Base-by-base conservation (phyloP, 371 early-diverging fungal species). In the Rhizomucor miehei region DNA sequence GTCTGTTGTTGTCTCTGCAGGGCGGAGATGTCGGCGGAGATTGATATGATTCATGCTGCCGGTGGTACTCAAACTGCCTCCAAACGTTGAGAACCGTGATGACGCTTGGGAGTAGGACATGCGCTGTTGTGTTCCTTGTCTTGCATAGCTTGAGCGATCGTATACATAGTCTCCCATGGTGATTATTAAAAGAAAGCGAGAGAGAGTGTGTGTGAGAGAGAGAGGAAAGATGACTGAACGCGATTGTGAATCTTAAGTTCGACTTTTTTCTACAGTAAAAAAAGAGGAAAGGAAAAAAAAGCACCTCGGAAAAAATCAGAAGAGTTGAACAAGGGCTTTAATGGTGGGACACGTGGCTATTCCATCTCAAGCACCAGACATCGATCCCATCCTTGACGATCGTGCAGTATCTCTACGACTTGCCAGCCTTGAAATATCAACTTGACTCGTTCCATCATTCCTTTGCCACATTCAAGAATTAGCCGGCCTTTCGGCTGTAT, bases 381-480 rank as follows among this genome's bases (percentile, higher is more conserved):
- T 8, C 89, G 74, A 44, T 85, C 71, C 63, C 77, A 82, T 1
- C 77, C 81, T 37, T 85, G 80, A 11, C 44, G 35, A 59, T 88
- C 89, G 45, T 73, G 72, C 23, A 63, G 47, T 0, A 75, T 59
- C 1, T 48, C 56, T 6, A 73, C 71, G 44, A 76, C 73, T 3
- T 53, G 52, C 73, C 72, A 66, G 54, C 78, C 75, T 36, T 65
- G 72, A 69, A 85, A 88, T 8, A 87, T 75, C n/a, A 65, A 62
- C 13, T 72, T 58, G 8, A 90, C 88, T 0, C 74, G 67, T 8
- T 52, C 59, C 43, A 77, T 76, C 85, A 84, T 89, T 4, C 79
- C 87, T 55, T 85, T 87, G 19, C 88, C 89, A 47, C 88, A 78
- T 64, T 90, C 89, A 23, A 89, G 60, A 1, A 78, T 65, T 11